Evolutionary conservation across 2,329 filamentous ascomycete species (phyloP).

Genomic region (Pseudodiploospora longispora): DNA sequence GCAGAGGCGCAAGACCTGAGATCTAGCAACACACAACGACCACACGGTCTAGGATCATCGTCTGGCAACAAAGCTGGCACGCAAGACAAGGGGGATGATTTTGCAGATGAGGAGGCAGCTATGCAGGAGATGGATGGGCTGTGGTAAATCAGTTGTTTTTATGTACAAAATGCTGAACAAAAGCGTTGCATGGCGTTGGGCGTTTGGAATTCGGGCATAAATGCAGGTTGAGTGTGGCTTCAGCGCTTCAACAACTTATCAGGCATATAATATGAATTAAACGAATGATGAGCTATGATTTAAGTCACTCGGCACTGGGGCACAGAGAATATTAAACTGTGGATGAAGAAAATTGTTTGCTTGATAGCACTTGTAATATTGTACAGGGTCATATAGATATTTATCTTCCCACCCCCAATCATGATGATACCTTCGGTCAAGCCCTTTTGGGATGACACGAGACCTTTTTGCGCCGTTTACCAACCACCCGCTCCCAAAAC

Average conservation of each 20-base stretch:
- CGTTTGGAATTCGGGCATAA: too few relatives aligned
- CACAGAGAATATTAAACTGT: too few relatives aligned
- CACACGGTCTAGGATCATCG: background rate
- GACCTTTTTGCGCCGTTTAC: conserved; percentile 8
- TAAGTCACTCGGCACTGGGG: too few relatives aligned
- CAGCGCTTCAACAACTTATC: too few relatives aligned
- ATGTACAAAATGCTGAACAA: too few relatives aligned
- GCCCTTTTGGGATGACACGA: conserved; percentile 1
- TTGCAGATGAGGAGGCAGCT: conserved; percentile 57
- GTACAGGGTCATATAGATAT: conserved; percentile 1
- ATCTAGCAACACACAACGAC: background rate
- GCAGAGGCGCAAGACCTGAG: conserved; percentile 23
- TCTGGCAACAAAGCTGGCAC: background rate
- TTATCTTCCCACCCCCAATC: background rate
- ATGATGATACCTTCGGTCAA: conserved; percentile 1
- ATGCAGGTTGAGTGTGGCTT: too few relatives aligned
- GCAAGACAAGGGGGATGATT: conserved; percentile 26
- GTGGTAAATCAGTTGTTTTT: conserved; percentile 27
- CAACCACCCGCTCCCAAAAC: conserved; percentile 5
- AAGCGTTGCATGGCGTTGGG: too few relatives aligned
- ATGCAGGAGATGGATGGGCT: conserved; percentile 57
- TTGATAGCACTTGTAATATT: conserved; percentile 3
- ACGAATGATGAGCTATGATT: too few relatives aligned
- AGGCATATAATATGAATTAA: too few relatives aligned
- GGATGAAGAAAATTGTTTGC: conserved; percentile 1